Evolutionary conservation across 192 early-diverging fungal species (phyloP).

Genomic region (Backusella sp.): DNA sequence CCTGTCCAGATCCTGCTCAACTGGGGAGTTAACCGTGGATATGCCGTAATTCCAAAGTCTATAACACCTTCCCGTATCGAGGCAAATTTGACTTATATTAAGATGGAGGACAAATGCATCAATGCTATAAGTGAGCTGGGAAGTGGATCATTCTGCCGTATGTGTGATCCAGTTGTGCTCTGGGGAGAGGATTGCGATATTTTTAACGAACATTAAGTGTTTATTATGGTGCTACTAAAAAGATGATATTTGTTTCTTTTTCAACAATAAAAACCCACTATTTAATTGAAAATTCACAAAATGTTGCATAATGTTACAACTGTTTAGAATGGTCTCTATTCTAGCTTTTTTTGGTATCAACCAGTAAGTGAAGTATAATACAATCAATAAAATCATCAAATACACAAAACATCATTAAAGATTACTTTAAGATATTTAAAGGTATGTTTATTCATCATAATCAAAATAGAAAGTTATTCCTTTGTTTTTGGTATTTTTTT

Average conservation of each 20-base stretch:
- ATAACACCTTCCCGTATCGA: slow-evolving; percentile 48
- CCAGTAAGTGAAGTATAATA: too few relatives aligned
- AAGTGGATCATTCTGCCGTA: not conserved
- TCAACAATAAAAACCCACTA: not conserved
- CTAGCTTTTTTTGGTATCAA: too few relatives aligned
- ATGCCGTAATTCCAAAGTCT: slow-evolving; percentile 68
- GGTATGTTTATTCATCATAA: not conserved
- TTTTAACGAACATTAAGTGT: not conserved
- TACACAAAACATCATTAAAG: too few relatives aligned
- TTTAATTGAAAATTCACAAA: too few relatives aligned
- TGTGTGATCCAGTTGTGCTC: not conserved
- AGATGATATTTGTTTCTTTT: not conserved
- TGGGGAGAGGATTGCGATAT: not conserved
- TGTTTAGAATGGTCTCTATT: too few relatives aligned
- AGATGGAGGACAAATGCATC: slow-evolving; percentile 21
- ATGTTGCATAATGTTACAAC: too few relatives aligned
- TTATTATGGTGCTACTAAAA: not conserved
- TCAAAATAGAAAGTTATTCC: not conserved
- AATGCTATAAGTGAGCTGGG: slow-evolving; percentile 24
- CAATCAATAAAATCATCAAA: too few relatives aligned
- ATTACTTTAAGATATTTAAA: not conserved
- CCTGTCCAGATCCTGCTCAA: slow-evolving; percentile 54
- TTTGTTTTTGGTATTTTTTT: not conserved
- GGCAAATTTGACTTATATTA: slow-evolving; percentile 52
- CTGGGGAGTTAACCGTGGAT: slow-evolving; percentile 54